These are phyloP conservation scores for Antarctomyces pellizariae DNA, from an alignment of 495 filamentous ascomycete species.

Conservation along the genomic window DNA sequence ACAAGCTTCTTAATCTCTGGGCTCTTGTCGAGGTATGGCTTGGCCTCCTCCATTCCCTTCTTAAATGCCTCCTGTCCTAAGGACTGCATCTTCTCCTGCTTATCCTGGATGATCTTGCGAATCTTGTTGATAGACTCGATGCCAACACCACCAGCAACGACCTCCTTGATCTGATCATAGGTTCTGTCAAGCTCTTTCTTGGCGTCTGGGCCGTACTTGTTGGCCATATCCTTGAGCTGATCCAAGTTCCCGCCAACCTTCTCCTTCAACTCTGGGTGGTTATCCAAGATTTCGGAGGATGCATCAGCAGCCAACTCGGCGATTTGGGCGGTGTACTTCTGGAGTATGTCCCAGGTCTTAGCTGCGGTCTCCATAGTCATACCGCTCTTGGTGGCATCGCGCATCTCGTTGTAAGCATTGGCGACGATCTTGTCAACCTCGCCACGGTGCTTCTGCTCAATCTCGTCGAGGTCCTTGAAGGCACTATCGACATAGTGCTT, in stretches of 20 bases:
- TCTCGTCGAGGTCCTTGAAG: conserved; percentile 37
- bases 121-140: conserved; percentile 25
- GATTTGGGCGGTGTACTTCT: conserved; percentile 25
- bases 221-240: conserved; percentile 36
- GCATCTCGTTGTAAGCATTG: conserved; percentile 34
- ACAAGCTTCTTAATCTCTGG: conserved; percentile 39
- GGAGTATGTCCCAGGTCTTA: conserved; percentile 26
- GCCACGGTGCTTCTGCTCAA: conserved; percentile 30
- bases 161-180: conserved; percentile 31
- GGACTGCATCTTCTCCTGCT: conserved; percentile 32
- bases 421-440: conserved; percentile 37
- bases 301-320: conserved; percentile 30
- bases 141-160: conserved; percentile 27
- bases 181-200: conserved; percentile 45
- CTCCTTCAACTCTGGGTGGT: conserved; percentile 42
- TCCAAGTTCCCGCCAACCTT: conserved; percentile 37
- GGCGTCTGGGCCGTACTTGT: conserved; percentile 39
- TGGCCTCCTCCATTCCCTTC: conserved; percentile 34
- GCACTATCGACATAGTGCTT: conserved; percentile 31
- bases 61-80: conserved; percentile 39
- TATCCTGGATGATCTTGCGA: conserved; percentile 35
- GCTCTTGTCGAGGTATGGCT: conserved; percentile 40
- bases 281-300: conserved; percentile 31
- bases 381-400: conserved; percentile 23
- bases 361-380: conserved; percentile 26